phyloP scores from a whole-genome alignment of 2,329 filamentous ascomycete species.

The Metarhizium brunneum region DNA sequence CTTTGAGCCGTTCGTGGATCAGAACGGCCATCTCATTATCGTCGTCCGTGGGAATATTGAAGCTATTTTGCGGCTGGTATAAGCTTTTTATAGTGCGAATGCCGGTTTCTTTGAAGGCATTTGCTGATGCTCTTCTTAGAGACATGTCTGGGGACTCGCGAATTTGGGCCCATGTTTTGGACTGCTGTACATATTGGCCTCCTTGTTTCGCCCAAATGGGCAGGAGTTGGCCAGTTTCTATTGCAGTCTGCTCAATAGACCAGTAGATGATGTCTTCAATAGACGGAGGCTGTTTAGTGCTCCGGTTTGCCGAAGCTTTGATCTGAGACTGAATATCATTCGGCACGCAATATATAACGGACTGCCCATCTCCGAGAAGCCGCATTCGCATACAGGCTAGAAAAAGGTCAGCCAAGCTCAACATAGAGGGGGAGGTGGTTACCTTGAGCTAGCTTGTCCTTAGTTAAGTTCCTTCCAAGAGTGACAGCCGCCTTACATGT shows the following conservation, averaged over 20 bases:
- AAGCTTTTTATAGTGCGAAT: slow-evolving; percentile 1
- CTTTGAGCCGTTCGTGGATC: not conserved
- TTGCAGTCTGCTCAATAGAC: slow-evolving; percentile 48
- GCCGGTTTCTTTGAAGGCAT: not conserved
- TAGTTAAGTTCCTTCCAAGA: slow-evolving; percentile 52
- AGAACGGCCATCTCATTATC: not conserved
- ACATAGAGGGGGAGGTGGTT: slow-evolving; percentile 2
- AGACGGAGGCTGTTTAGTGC: slow-evolving; percentile 28
- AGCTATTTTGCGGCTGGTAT: not conserved
- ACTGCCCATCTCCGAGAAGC: slow-evolving; percentile 55
- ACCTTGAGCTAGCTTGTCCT: slow-evolving; percentile 62
- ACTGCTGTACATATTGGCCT: slow-evolving; percentile 34
- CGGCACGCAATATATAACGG: slow-evolving; percentile 49
- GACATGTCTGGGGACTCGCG: not conserved
- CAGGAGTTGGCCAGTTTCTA: slow-evolving; percentile 33
- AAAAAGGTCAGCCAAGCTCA: no score
- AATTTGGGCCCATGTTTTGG: slow-evolving; percentile 21
- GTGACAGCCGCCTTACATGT: slow-evolving; percentile 57
- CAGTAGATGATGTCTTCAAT: slow-evolving; percentile 45
- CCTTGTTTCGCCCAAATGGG: slow-evolving; percentile 56
- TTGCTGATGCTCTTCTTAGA: not conserved
- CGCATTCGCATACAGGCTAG: slow-evolving; percentile 59
- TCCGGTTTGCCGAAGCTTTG: not conserved
- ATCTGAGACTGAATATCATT: slow-evolving; percentile 50
- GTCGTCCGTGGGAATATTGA: not conserved